Conservation (phyloP, 129 eudicot genomes). For the Artemisia tridentata region DNA sequence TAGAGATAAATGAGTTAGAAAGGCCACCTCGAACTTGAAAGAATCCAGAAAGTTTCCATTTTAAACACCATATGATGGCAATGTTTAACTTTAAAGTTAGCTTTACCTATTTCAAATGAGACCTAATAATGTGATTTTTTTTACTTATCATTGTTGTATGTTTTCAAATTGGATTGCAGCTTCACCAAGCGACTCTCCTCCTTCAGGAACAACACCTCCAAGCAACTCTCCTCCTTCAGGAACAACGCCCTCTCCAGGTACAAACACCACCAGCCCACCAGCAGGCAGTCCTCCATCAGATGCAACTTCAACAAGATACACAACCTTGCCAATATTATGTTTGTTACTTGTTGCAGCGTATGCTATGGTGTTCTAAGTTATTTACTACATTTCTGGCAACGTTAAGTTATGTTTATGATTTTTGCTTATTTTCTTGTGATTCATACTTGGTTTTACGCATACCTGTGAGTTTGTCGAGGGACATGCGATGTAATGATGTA, state of each 20-base stretch:
- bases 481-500: neutral
- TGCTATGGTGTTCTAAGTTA: constrained; percentile 15
- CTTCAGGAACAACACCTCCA: constrained; percentile 22
- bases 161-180: constrained; percentile 36
- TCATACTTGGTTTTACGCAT: neutral
- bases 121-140: neutral
- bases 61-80: too few relatives aligned
- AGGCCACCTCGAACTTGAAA: too few relatives aligned
- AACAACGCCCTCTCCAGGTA: constrained; percentile 38
- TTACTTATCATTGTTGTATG: constrained; percentile 12
- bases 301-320: constrained; percentile 47
- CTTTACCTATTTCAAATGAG: too few relatives aligned
- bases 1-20: too few relatives aligned
- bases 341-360: constrained; percentile 12
- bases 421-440: constrained; percentile 13
- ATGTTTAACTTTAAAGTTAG: too few relatives aligned
- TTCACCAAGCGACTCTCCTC: constrained; percentile 43
- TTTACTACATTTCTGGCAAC: neutral
- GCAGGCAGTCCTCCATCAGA: constrained; percentile 54
- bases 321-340: constrained; percentile 37
- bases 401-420: constrained; percentile 6
- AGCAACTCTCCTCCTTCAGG: constrained; percentile 4
- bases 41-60: too few relatives aligned
- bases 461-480: too few relatives aligned
- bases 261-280: constrained; percentile 45